phyloP scores from a whole-genome alignment of 495 filamentous ascomycete genomes.

The Penicillium herquei region DNA sequence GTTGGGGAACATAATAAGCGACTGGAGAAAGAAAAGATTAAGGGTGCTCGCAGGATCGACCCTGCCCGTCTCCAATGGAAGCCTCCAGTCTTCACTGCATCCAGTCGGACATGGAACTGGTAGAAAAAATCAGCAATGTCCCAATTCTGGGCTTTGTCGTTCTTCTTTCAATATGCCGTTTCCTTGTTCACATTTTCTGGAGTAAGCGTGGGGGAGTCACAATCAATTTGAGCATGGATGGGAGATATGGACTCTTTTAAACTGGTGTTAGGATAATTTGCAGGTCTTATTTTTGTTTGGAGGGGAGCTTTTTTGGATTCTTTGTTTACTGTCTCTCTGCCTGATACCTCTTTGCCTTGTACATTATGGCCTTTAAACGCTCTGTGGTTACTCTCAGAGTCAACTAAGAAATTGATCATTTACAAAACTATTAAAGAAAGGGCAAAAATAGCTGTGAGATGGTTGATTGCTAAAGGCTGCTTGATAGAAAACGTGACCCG shows the following conservation, averaged over 20 bases:
- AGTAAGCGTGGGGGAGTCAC: neutral
- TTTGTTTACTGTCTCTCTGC: neutral
- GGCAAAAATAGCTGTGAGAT: neutral
- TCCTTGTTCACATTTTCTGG: neutral
- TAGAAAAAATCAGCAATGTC: conserved; percentile 28
- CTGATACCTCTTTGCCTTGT: conserved; percentile 8
- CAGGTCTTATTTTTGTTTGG: conserved; percentile 3
- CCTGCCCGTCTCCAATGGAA: conserved; percentile 85
- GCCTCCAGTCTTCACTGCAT: conserved; percentile 89
- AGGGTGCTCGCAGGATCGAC: conserved; percentile 74
- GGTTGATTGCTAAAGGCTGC: conserved; percentile 10
- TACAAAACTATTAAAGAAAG: neutral
- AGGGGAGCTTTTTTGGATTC: neutral
- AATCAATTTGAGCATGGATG: neutral
- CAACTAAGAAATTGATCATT: neutral
- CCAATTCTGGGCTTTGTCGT: neutral
- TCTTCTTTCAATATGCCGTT: neutral
- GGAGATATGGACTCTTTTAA: conserved; percentile 2
- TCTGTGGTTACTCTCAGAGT: neutral
- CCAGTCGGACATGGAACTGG: conserved; percentile 94
- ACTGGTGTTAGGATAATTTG: conserved; percentile 5
- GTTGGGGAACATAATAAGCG: conserved; percentile 72
- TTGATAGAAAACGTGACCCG: conserved; percentile 8
- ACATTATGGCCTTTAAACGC: neutral
- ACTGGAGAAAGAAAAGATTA: conserved; percentile 71